Evolutionary conservation across 305 asterid species (phyloP).

Genomic region (Stenogyne calaminthoides): DNA sequence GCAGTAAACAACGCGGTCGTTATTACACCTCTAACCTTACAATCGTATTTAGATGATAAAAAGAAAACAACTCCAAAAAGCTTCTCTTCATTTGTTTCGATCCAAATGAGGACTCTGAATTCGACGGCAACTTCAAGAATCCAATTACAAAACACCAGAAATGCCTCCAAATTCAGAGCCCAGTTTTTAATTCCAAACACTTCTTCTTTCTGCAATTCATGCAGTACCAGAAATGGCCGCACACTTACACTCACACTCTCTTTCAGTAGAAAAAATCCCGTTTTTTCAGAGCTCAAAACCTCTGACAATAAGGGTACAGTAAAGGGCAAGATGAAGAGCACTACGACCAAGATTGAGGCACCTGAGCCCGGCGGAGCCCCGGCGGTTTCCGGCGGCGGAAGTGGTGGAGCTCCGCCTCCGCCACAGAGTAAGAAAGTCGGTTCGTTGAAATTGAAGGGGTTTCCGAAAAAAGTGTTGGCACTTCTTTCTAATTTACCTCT

Average conservation of each 20-base stretch:
- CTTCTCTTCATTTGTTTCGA: background rate
- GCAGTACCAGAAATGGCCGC: slow-evolving; percentile 36
- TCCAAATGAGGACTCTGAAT: slow-evolving; percentile 39
- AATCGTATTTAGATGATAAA: background rate
- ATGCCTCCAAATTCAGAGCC: slow-evolving; percentile 31
- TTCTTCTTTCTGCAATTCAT: slow-evolving; percentile 36
- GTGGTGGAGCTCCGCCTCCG: slow-evolving; percentile 18
- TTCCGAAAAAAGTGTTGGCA: slow-evolving; percentile 52
- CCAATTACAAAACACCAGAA: slow-evolving; percentile 24
- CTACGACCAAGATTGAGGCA: slow-evolving; percentile 38
- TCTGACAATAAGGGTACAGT: slow-evolving; percentile 30
- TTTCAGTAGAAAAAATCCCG: slow-evolving; percentile 28
- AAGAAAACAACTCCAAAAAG: background rate
- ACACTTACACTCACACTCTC: slow-evolving; percentile 37
- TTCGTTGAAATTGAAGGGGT: slow-evolving; percentile 38
- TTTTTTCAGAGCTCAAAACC: slow-evolving; percentile 46
- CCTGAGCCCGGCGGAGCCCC: slow-evolving; percentile 64
- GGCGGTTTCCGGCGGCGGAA: slow-evolving; percentile 41
- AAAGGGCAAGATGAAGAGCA: slow-evolving; percentile 41
- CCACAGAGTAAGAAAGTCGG: slow-evolving; percentile 40
- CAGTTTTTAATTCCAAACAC: slow-evolving; percentile 32
- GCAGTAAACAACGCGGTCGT: slow-evolving; percentile 14
- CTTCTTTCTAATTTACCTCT: slow-evolving; percentile 65
- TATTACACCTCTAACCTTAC: slow-evolving; percentile 2
- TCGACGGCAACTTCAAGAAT: slow-evolving; percentile 27